A percentile compares a stretch with the other conserved stretches of the same genome.
These are phyloP conservation scores for Plasmopara halstedii DNA, from an alignment of 352 stramenopile species.

Conservation along the genomic window DNA sequence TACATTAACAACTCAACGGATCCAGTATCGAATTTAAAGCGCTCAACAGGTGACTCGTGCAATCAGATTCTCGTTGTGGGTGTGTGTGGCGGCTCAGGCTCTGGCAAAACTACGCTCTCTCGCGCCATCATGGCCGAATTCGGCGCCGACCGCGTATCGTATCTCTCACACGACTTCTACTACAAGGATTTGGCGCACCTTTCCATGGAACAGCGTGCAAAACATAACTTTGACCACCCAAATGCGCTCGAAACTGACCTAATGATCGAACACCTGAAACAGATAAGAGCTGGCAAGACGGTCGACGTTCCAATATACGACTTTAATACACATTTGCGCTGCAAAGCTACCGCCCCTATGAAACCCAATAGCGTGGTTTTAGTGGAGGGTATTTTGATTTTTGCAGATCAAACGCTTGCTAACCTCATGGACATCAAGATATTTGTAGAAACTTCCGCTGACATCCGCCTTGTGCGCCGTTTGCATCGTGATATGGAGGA, in stretches of 20 bases:
- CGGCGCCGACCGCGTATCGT: slow-evolving; percentile 84
- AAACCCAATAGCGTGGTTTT: slow-evolving; percentile 90
- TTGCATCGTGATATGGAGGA: slow-evolving; percentile 93
- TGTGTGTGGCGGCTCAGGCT: slow-evolving; percentile 88
- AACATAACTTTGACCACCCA: slow-evolving; percentile 98
- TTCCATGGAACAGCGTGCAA: slow-evolving; percentile 78
- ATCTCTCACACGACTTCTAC: slow-evolving; percentile 96
- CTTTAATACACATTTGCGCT: slow-evolving; percentile 91
- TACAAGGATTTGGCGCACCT: slow-evolving; percentile 92
- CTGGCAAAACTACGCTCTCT: slow-evolving; percentile 89
- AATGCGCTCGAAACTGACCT: slow-evolving; percentile 94
- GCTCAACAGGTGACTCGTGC: slow-evolving; percentile 38
- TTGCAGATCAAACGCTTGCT: slow-evolving; percentile 85
- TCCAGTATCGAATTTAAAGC: slow-evolving; percentile 29
- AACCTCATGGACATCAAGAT: slow-evolving; percentile 96
- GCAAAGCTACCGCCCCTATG: slow-evolving; percentile 64
- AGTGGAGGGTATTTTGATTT: slow-evolving; percentile 96
- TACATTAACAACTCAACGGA: slow-evolving; percentile 74
- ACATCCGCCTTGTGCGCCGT: slow-evolving; percentile 92
- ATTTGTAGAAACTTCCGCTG: slow-evolving; percentile 93
- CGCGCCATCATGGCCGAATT: slow-evolving; percentile 86
- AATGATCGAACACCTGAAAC: slow-evolving; percentile 86
- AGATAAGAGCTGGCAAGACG: slow-evolving; percentile 81
- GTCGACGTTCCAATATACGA: slow-evolving; percentile 93
- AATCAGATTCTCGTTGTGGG: slow-evolving; percentile 86